These are phyloP conservation scores for Wilcoxina mikolae DNA, from an alignment of 495 filamentous ascomycete genomes.

Conservation along the genomic window DNA sequence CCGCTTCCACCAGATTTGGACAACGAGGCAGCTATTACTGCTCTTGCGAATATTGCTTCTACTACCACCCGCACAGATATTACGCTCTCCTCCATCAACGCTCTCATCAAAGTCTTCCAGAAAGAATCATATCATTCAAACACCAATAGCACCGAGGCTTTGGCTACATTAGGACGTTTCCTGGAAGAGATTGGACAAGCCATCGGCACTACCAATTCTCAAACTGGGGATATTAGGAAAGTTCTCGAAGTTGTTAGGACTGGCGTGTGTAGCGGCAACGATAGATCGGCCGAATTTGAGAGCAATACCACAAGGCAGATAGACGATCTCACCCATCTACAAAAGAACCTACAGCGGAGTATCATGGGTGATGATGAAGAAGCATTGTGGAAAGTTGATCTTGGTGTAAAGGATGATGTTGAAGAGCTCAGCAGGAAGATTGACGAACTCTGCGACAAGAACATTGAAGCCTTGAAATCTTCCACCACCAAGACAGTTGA, in stretches of 20 bases:
- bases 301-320: conserved; percentile 20
- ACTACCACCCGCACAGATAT: conserved; percentile 28
- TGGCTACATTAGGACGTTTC: conserved; percentile 23
- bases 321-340: conserved; percentile 73
- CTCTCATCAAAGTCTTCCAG: conserved; percentile 26
- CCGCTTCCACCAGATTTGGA: conserved; percentile 25
- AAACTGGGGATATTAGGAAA: conserved; percentile 26
- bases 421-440: conserved; percentile 84
- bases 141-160: conserved; percentile 22
- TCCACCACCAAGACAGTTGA: conserved; percentile 32
- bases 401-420: conserved; percentile 62
- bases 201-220: conserved; percentile 19
- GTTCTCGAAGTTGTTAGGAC: conserved; percentile 28
- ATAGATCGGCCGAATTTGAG: conserved; percentile 25
- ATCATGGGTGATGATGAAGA: conserved; percentile 24
- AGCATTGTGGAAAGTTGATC: conserved; percentile 24
- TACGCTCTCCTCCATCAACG: conserved; percentile 26
- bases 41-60: conserved; percentile 27
- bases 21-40: conserved; percentile 28
- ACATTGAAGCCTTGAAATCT: conserved; percentile 52
- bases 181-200: conserved; percentile 25
- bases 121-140: conserved; percentile 25
- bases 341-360: conserved; percentile 34
- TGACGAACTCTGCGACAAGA: conserved; percentile 48
- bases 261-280: conserved; percentile 25